phyloP scores from a whole-genome alignment of 129 eudicot genomes.

The Ambrosia artemisiifolia region DNA sequence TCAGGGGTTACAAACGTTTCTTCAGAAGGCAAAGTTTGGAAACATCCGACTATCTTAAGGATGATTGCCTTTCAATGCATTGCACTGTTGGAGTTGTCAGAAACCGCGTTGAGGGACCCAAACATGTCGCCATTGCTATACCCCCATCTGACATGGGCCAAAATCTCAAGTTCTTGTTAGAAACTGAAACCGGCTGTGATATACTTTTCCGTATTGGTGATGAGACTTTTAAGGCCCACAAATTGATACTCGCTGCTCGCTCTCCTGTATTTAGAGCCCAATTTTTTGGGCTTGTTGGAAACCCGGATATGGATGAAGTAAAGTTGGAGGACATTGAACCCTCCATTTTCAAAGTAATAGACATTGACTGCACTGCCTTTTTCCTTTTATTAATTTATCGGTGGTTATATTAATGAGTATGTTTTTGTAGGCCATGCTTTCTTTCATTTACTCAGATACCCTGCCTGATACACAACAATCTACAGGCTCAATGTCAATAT shows the following conservation, averaged over 20 bases:
- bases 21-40: conserved; percentile 61
- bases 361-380: neutral
- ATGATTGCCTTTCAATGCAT: conserved; percentile 71
- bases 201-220: conserved; percentile 58
- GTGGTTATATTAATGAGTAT: conserved; percentile 3
- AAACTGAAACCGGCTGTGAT: conserved; percentile 73
- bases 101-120: conserved; percentile 83
- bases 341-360: conserved; percentile 73
- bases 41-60: conserved; percentile 65
- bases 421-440: conserved; percentile 70
- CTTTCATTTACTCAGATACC: conserved; percentile 63
- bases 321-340: conserved; percentile 78
- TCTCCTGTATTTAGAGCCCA: conserved; percentile 95
- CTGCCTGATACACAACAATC: conserved; percentile 62
- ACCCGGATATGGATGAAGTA: conserved; percentile 55
- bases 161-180: conserved; percentile 54
- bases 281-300: conserved; percentile 85
- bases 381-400: neutral
- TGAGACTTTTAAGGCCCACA: conserved; percentile 76
- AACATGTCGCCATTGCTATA: conserved; percentile 45
- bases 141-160: conserved; percentile 95
- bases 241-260: conserved; percentile 86
- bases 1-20: conserved; percentile 94
- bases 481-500: conserved; percentile 52
- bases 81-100: conserved; percentile 91